A percentile compares a stretch with the other conserved stretches of the same genome.
Conservation (phyloP, 2,329 filamentous ascomycete genomes). For the Alternaria sp. region DNA sequence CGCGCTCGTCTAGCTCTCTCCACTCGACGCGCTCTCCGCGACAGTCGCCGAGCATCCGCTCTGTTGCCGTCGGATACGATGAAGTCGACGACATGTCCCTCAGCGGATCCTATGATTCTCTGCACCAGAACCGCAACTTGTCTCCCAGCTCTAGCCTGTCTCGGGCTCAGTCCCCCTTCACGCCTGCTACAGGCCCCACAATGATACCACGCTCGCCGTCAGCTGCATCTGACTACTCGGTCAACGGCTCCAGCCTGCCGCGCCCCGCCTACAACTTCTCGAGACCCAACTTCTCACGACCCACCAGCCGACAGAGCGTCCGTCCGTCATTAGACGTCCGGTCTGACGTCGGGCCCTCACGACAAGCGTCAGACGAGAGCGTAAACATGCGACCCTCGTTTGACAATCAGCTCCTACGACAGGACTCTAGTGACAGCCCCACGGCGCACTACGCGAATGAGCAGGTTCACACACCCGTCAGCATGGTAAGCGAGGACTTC, state of each 20-base stretch:
- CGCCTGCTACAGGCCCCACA: constrained; percentile 67
- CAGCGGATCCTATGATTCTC: constrained; percentile 69
- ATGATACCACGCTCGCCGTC: constrained; percentile 79
- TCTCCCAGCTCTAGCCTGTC: constrained; percentile 75
- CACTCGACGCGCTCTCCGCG: constrained; percentile 44
- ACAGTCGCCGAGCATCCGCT: constrained; percentile 57
- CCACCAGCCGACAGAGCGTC: constrained; percentile 75
- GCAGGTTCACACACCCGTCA: constrained; percentile 73
- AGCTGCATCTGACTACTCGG: constrained; percentile 81
- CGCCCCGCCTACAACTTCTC: constrained; percentile 85
- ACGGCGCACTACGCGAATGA: constrained; percentile 71
- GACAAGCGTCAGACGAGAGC: constrained; percentile 50
- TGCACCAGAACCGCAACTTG: constrained; percentile 72
- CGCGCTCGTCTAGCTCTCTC: constrained; percentile 51
- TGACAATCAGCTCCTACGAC: constrained; percentile 49
- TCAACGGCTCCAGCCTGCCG: constrained; percentile 65
- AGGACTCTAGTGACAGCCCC: constrained; percentile 57
- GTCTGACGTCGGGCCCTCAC: constrained; percentile 46
- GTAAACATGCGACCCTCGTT: constrained; percentile 50
- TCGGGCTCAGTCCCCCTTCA: constrained; percentile 68
- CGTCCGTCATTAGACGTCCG: constrained; percentile 59
- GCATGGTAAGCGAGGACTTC: constrained; percentile 76
- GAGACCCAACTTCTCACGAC: constrained; percentile 84
- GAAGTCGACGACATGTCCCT: constrained; percentile 75
- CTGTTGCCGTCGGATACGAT: constrained; percentile 63